Base-by-base conservation (phyloP, 1,284 basidiomycete genomes). In the Sanguinoderma infundibulare region DNA sequence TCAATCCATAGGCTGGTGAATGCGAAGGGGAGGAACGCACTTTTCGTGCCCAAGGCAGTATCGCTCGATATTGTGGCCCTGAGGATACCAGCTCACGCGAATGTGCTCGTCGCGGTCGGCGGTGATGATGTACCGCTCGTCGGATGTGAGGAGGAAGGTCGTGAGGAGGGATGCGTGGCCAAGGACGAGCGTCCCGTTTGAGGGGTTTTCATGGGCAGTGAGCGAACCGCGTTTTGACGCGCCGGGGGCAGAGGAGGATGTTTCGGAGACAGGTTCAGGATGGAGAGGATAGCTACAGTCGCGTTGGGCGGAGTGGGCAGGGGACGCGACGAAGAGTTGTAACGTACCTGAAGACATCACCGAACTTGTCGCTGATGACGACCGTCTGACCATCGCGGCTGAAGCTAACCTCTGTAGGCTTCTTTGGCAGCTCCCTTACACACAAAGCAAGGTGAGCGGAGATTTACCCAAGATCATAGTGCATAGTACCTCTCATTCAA, bases 71-170 rank as follows among this genome's bases (percentile, higher is more conserved):
- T 86, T 84, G 68, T 90, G 91, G 14, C 94, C 90, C 61, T 90
- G 80, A 0, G 96, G 96, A 72, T 86, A 98, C 84, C 91, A 87
- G 70, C 92, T 95, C n/a, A 96, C 84, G 55, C 96, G 83, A 56
- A 98, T 90, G 72, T 98, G 96, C 73, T 98, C 96, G 71, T 98
- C 96, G 49, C 96, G 79, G 73, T 98, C 96, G 0, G 93, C 90
- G 0, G 94, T 94, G 67, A 97, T 82, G 69, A 98, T 87, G 70
- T 83, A 88, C 59, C 82, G 83, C 64, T 90, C 87, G 70, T 93
- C 87, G 0, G 74, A 71, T 0, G 88, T 84, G 55, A 96, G 82
- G 42, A 89, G 69, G 71, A 92, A 87, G 1, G 83, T 76, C 4
- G 90, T 96, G 57, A 98, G 77, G 52, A 94, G 84, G 10, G 95